Percentiles rank a stretch among this genome's conserved stretches.
These are phyloP conservation scores for Gamarada debralockiae DNA, from an alignment of 495 filamentous ascomycete species.

Conservation along the genomic window DNA sequence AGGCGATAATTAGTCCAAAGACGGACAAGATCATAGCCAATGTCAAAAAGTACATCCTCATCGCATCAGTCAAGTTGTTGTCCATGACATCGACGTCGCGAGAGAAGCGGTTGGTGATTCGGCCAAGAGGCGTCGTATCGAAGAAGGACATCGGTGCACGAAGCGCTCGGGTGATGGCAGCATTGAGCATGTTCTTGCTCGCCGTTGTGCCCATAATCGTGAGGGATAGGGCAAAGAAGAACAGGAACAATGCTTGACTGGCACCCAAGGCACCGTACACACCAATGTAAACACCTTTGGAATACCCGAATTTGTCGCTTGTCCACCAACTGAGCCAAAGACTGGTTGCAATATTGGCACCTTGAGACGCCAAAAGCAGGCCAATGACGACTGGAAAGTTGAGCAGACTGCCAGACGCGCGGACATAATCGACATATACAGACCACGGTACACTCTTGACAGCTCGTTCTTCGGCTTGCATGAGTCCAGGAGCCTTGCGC, in stretches of 20 bases:
- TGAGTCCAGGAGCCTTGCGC: slow-evolving; percentile 57
- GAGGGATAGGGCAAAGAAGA: slow-evolving; percentile 56
- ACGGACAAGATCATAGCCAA: slow-evolving; percentile 74
- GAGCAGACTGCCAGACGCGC: slow-evolving; percentile 72
- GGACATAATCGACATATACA: slow-evolving; percentile 77
- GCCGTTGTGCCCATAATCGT: slow-evolving; percentile 77
- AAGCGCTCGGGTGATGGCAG: slow-evolving; percentile 76
- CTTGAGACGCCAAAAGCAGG: slow-evolving; percentile 68
- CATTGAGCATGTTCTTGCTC: slow-evolving; percentile 75
- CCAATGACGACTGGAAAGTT: slow-evolving; percentile 61
- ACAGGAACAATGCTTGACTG: slow-evolving; percentile 73
- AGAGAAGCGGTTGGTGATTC: slow-evolving; percentile 95
- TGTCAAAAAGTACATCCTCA: slow-evolving; percentile 91
- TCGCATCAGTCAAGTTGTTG: slow-evolving; percentile 82
- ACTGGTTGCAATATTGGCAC: slow-evolving; percentile 78
- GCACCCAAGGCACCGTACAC: slow-evolving; percentile 77
- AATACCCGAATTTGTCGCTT: slow-evolving; percentile 59
- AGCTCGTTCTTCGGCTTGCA: slow-evolving; percentile 88
- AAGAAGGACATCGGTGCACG: slow-evolving; percentile 96
- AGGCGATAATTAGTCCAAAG: slow-evolving; percentile 84
- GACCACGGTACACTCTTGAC: slow-evolving; percentile 78
- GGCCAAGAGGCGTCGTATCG: slow-evolving; percentile 92
- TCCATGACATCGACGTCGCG: slow-evolving; percentile 96
- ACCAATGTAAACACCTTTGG: slow-evolving; percentile 74
- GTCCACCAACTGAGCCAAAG: slow-evolving; percentile 56